These are phyloP conservation scores for Candida qinlingensis DNA, from an alignment of 805 yeast species.

Conservation along the genomic window DNA sequence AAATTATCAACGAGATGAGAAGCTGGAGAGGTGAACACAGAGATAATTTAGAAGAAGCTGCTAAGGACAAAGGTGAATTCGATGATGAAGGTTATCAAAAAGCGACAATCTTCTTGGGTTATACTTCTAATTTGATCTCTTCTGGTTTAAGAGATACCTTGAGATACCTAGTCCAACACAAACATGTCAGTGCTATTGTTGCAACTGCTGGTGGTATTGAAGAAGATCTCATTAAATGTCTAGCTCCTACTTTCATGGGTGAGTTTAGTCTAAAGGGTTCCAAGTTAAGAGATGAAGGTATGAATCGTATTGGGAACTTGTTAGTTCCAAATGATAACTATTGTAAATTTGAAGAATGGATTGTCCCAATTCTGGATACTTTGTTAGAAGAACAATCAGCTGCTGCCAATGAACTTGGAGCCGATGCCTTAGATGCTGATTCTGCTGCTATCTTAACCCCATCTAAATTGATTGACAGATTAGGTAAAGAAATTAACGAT, in stretches of 20 bases:
- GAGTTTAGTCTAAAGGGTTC: constrained; percentile 82
- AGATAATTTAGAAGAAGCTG: constrained; percentile 65
- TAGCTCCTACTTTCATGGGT: constrained; percentile 95
- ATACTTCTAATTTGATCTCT: constrained; percentile 91
- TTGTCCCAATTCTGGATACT: constrained; percentile 85
- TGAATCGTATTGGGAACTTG: constrained; percentile 96
- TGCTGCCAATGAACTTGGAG: constrained; percentile 48
- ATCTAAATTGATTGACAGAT: constrained; percentile 81
- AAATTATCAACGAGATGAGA: constrained; percentile 89
- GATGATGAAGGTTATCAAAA: constrained; percentile 76
- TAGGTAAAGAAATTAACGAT: constrained; percentile 93
- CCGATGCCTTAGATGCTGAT: constrained; percentile 56
- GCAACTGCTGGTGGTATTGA: constrained; percentile 99
- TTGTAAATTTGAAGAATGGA: constrained; percentile 98
- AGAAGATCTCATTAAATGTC: constrained; percentile 92
- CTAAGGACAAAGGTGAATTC: constrained; percentile 66
- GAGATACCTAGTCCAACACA: constrained; percentile 85
- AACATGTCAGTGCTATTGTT: constrained; percentile 90
- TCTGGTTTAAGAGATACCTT: constrained; percentile 92
- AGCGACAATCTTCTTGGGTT: constrained; percentile 91
- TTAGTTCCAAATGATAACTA: constrained; percentile 97
- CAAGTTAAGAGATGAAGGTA: constrained; percentile 83
- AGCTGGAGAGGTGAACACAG: constrained; percentile 83
- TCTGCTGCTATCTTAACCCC: constrained; percentile 81
- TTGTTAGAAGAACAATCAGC: constrained; percentile 86